Percentiles rank a stretch among this genome's conserved stretches.
phyloP scores from a whole-genome alignment of 495 filamentous ascomycete genomes.

The Aspergillus coremiiformis region DNA sequence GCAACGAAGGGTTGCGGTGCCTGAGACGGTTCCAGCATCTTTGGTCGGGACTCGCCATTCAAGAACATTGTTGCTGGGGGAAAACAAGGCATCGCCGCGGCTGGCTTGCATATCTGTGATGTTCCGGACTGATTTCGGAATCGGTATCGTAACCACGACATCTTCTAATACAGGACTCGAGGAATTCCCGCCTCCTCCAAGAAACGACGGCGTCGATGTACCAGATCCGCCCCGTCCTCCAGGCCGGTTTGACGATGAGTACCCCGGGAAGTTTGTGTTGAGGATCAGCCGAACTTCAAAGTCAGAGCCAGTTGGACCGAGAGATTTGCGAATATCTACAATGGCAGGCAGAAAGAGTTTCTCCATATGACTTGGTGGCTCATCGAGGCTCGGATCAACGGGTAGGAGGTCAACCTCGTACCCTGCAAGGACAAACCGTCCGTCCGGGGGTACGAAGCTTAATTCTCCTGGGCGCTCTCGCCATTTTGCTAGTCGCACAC shows the following conservation, averaged over 20 bases:
- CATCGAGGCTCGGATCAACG: constrained; percentile 39
- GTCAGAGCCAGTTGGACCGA: constrained; percentile 67
- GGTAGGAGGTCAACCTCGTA: constrained; percentile 92
- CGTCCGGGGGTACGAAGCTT: constrained; percentile 92
- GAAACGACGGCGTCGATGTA: constrained; percentile 54
- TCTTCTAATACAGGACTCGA: constrained; percentile 64
- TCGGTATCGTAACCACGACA: constrained; percentile 69
- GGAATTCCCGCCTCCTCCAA: constrained; percentile 46
- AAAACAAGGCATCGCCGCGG: constrained; percentile 77
- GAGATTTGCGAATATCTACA: constrained; percentile 70
- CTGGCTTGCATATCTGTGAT: constrained; percentile 77
- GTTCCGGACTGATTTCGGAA: constrained; percentile 75
- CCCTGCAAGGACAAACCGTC: constrained; percentile 86
- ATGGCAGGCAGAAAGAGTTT: constrained; percentile 74
- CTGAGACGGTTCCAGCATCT: constrained; percentile 51
- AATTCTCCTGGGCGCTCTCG: constrained; percentile 80
- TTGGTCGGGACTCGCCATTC: constrained; percentile 81
- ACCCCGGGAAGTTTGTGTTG: constrained; percentile 51
- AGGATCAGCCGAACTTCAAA: constrained; percentile 82
- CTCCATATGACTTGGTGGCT: constrained; percentile 44
- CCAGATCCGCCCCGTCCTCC: constrained; percentile 40
- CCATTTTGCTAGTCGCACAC: constrained; percentile 81
- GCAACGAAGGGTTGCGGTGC: constrained; percentile 69
- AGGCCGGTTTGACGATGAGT: constrained; percentile 28
- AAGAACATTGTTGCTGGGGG: constrained; percentile 58